Evolutionary conservation across 1,284 basidiomycete species (phyloP), one percentile per base, ranked within the genome.

Genomic region (Pseudozyma flocculosa): DNA sequence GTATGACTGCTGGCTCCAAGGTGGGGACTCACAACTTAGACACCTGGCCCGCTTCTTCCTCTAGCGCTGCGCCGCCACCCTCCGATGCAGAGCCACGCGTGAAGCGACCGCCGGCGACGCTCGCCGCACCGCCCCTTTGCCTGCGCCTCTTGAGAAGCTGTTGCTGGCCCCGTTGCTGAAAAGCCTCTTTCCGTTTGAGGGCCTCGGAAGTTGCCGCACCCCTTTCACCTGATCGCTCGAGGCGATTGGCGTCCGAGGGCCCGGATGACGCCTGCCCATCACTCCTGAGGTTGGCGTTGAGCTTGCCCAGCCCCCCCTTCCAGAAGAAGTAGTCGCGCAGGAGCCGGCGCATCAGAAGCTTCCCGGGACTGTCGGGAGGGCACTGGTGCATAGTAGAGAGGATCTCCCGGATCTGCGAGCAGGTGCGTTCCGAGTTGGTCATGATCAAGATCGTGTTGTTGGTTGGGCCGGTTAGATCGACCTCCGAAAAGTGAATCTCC

Each of bases 321-420:
- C 90, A 92, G 81, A 83, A 86, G 18, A 95, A 82, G 76, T 92
- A 91, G 22, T 82, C 78, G 7, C 83, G 81, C 11, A 94, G 80
- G 63, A 87, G 87, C 14, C 81, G 79, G 70, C 88, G 82, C 87
- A 96, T 89, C 87, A 96, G 88, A 21, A 62, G 54, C 32, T 44
- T 75, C 80, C 49, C 85, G 13, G 72, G 70, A 4, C 43, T 36
- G 18, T 48, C 58, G 1, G 46, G 29, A 17, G 56, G 60, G 22
- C 53, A 57, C 22, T 51, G 48, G 23, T 68, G 53, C 72, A 73
- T 72, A 1, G 58, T 48, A 1, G 63, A 52, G 3, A 77, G 58
- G 42, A 64, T 68, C 36, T 66, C 57, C 13, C 73, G 68, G 14
- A 77, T 49, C 44, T 77, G 75, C 23, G 56, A 50, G 32, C 61